Evolutionary conservation across 352 stramenopile genomes (phyloP), one percentile per base, ranked within the genome.

Genomic region (Blastocystis sp.): DNA sequence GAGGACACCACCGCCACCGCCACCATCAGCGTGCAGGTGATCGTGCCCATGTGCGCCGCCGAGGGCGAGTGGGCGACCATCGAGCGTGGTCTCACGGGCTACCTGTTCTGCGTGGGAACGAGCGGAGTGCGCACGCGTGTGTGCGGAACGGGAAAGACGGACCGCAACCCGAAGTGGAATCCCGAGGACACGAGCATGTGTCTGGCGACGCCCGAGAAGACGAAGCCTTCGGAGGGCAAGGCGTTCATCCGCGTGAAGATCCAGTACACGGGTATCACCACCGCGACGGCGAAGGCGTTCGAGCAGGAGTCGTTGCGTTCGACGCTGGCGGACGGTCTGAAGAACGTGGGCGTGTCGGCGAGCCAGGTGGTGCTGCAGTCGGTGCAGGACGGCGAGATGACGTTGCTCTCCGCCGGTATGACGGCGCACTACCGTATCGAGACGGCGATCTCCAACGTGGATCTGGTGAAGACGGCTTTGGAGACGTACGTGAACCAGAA

Each of bases 61-160:
- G 54, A 85, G 29, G 75, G 75, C 27, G 75, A 72, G 16, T 85
- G 75, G 75, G 14, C 40, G 4, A 29, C 42, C 18, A 85, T 51
- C 11, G 75, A 85, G 42, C 57, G 75, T 27, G 75, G 75, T 27
- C 16, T 48, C 38, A 61, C 59, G 8, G 75, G 49, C 21, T 85
- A 85, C 29, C 29, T 85, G 57, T 51, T 73, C 38, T 85, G 75
- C 51, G 40, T n/a, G 29, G 63, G 63, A 44, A 40, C 46, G 29
- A 85, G 29, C 51, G 75, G 75, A n/a, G 63, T 85, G 21, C 75
- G 75, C 32, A 85, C 75, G 40, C 57, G 75, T 21, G 24, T 46
- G 4, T 85, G 75, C 51, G 75, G 75, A 21, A 46, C 48, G 51
- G 32, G 51, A 6, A 81, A 81, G 69, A 81, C 69, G 24, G 69